Conservation (phyloP, 1,139 yeast species). For the Candida freyschussii region DNA sequence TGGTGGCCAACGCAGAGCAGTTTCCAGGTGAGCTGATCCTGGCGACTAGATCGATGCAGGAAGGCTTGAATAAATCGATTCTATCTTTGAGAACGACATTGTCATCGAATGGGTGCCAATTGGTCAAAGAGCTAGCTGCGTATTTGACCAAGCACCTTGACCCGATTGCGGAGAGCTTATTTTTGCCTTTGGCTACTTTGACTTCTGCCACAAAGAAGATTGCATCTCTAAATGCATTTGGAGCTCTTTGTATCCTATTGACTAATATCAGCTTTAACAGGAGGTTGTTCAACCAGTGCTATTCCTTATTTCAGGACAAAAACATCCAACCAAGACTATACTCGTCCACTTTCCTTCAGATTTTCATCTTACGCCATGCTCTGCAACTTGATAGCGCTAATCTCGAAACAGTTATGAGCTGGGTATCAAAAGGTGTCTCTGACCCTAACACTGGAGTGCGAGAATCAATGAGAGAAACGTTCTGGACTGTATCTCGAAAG, state of each 20-base stretch:
- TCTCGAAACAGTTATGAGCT: constrained; percentile 45
- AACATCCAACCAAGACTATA: constrained; percentile 52
- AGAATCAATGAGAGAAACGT: constrained; percentile 67
- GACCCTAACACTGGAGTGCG: constrained; percentile 85
- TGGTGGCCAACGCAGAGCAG: constrained; percentile 54
- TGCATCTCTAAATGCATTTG: constrained; percentile 70
- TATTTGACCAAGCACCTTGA: constrained; percentile 50
- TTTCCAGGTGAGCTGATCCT: constrained; percentile 40
- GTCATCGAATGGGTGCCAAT: constrained; percentile 68
- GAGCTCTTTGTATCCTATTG: constrained; percentile 59
- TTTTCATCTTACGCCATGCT: constrained; percentile 48
- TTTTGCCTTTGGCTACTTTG: constrained; percentile 54
- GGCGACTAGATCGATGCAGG: constrained; percentile 36
- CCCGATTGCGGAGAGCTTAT: constrained; percentile 53
- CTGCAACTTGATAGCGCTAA: constrained; percentile 34
- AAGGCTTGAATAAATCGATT: constrained; percentile 65
- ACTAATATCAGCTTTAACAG: constrained; percentile 49
- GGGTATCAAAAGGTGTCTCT: constrained; percentile 55
- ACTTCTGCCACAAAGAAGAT: constrained; percentile 77
- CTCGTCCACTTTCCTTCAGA: constrained; percentile 67
- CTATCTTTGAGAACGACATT: constrained; percentile 80
- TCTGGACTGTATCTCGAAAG: constrained; percentile 58
- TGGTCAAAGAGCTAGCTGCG: constrained; percentile 69
- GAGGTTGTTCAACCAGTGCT: constrained; percentile 51
- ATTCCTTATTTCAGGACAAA: constrained; percentile 56